Base-by-base conservation (phyloP, 83 land plant genomes). In the Larix sibirica region DNA sequence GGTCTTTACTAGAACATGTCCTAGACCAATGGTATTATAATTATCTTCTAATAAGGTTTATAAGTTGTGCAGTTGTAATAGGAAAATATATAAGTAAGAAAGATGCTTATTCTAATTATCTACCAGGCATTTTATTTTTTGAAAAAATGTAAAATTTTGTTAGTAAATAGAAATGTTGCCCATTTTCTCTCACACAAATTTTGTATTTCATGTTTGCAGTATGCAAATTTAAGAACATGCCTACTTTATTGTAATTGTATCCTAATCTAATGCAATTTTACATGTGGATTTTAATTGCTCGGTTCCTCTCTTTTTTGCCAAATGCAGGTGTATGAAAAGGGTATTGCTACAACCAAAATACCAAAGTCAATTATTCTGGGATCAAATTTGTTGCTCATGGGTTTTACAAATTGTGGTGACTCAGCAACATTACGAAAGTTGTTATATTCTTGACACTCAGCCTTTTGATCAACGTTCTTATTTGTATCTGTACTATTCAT, bases 381-480 rank as follows among this genome's bases (percentile, higher is more conserved):
- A 21, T 67, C 92, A 70, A 88, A 89, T 74, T 62, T 87, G 59
- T 82, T 96, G 79, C 62, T 98, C 9, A 86, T 98, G 96, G 99
- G 99, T 26, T 95, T 98, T 86, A 97, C 99, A 7, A 83, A 95
- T 7, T 96, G 95, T 88, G 88, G 87, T 63, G 88, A 79, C 38
- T 86, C 84, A 85, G 76, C 82, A 33, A 92, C 90, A 82, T 85
- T 83, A n/a, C 84, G 83, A 77, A 90, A 92, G 26, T 54, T 82
- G 66, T 59, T 83, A 31, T 88, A 84, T 80, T 65, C 81, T 77
- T 16, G 56, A 24, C 31, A 24, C 4, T 7, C 23, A 12, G 36
- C 21, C 4, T 17, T 77, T 56, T 77, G 59, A 24, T 28, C 38
- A 28, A 24, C n/a, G 54, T 54, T 77, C 14, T 77, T 24, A 77